A percentile compares a stretch with the other conserved stretches of the same genome.
These are phyloP conservation scores for Mangifera indica DNA, from an alignment of 345 rosid species.

Conservation along the genomic window DNA sequence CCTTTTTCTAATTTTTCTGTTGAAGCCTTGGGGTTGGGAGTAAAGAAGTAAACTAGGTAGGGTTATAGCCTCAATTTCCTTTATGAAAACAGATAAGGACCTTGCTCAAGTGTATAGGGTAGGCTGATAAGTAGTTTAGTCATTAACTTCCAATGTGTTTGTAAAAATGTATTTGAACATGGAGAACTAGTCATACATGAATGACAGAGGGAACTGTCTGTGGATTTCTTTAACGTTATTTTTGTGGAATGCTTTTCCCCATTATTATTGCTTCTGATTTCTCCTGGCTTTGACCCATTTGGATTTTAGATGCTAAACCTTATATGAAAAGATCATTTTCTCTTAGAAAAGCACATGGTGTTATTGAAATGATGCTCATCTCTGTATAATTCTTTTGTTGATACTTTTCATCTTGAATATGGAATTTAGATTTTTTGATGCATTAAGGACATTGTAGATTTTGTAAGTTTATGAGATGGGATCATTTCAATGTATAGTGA, in stretches of 20 bases:
- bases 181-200: background rate
- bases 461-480: background rate
- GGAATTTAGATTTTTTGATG: background rate
- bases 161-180: conserved; percentile 1
- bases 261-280: background rate
- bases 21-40: background rate
- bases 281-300: background rate
- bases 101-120: too few species aligned
- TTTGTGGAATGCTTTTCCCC: background rate
- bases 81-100: too few species aligned
- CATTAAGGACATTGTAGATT: background rate
- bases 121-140: background rate
- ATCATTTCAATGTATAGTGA: background rate
- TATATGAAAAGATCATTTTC: background rate
- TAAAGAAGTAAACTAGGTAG: background rate
- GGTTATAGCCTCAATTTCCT: background rate
- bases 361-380: background rate
- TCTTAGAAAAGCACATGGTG: background rate
- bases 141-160: background rate
- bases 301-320: background rate
- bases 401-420: background rate
- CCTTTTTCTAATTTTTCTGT: background rate
- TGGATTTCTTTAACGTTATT: background rate
- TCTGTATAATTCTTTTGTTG: background rate
- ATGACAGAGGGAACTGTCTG: background rate